phyloP scores from a whole-genome alignment of 2,329 filamentous ascomycete species.

The Hortaea sp. region DNA sequence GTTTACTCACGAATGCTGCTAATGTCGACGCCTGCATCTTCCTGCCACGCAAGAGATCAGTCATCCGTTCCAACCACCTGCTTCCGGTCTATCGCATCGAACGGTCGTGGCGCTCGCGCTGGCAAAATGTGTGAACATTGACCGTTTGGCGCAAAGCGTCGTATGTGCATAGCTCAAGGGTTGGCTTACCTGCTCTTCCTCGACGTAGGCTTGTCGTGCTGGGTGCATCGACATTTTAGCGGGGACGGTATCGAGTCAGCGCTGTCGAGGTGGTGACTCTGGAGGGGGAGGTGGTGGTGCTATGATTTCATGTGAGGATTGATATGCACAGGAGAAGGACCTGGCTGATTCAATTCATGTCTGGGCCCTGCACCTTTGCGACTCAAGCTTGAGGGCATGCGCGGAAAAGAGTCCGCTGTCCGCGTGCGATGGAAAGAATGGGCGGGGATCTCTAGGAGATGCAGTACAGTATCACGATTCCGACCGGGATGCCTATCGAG shows the following conservation, averaged over 20 bases:
- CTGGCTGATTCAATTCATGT: neutral
- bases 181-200: slow-evolving; percentile 63
- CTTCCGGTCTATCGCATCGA: slow-evolving; percentile 1
- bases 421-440: too few species aligned
- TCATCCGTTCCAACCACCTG: slow-evolving; percentile 8
- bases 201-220: slow-evolving; percentile 83
- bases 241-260: neutral
- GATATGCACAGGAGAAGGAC: neutral
- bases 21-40: slow-evolving; percentile 50
- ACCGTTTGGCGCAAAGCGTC: slow-evolving; percentile 5
- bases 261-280: neutral
- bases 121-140: slow-evolving; percentile 24
- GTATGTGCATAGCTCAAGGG: slow-evolving; percentile 1
- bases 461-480: too few species aligned
- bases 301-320: neutral
- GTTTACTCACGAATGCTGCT: slow-evolving; percentile 52
- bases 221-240: slow-evolving; percentile 48
- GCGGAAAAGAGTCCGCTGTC: too few species aligned
- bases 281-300: neutral
- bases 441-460: too few species aligned
- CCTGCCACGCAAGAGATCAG: slow-evolving; percentile 28
- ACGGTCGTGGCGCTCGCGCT: slow-evolving; percentile 11
- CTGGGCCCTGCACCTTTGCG: neutral
- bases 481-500: too few species aligned
- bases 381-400: neutral